phyloP scores from a whole-genome alignment of 768 basidiomycete species.

The Suillus luteus region DNA sequence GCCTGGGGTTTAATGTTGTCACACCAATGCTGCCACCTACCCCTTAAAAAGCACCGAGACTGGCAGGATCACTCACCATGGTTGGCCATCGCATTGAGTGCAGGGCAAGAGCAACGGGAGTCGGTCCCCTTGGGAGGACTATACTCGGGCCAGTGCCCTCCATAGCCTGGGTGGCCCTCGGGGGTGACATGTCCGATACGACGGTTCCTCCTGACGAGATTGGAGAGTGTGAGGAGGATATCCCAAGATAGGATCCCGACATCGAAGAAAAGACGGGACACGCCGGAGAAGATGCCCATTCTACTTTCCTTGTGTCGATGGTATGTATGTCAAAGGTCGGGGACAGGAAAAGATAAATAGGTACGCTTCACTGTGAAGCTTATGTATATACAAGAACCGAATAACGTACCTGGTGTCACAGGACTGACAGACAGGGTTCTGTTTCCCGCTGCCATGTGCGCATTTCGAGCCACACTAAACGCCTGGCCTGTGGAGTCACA shows the following conservation, averaged over 20 bases:
- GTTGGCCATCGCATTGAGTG: conserved; percentile 80
- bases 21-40: neutral
- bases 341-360: neutral
- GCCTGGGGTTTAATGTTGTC: conserved; percentile 20
- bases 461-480: neutral
- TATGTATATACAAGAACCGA: neutral
- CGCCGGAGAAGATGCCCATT: neutral
- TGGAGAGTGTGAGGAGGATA: conserved; percentile 48
- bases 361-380: neutral
- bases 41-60: neutral
- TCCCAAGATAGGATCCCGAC: conserved; percentile 51
- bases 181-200: conserved; percentile 56
- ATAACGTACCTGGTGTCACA: neutral
- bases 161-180: conserved; percentile 54
- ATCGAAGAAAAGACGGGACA: conserved; percentile 11
- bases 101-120: conserved; percentile 74
- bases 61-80: conserved; percentile 52
- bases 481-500: neutral
- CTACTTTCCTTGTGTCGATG: neutral
- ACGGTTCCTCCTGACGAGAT: conserved; percentile 49
- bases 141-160: conserved; percentile 72
- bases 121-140: conserved; percentile 58
- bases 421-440: neutral
- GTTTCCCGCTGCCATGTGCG: neutral
- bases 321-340: neutral